Base-by-base conservation (phyloP, 108 stramenopile genomes). In the Conticribra weissflogii region DNA sequence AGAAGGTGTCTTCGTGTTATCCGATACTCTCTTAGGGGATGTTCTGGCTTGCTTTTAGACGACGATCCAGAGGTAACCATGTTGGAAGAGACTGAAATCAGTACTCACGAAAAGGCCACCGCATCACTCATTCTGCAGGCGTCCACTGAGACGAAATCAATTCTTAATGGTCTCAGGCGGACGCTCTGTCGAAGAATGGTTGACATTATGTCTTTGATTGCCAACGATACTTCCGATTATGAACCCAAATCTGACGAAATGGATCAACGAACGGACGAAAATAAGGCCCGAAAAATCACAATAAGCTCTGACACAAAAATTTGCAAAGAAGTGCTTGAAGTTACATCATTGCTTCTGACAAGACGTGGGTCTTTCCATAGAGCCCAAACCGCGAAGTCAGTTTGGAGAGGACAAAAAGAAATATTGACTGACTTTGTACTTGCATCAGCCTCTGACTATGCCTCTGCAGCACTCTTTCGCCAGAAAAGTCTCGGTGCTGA, bases 361-460 rank as follows among this genome's bases (percentile, higher is more conserved):
- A 74, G 89, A 54, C 68, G 94, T 21, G 91, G 94, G 15, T 88
- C 89, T 1, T 57, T 79, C 16, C 85, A 85, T 48, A 78, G 87
- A 32, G 83, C 83, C 1, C 84, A 79, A 50, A 88, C 79, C 54
- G 81, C 66, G 15, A 87, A 82, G 53, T 85, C 85, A 0, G 84
- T 92, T 9, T 95, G 89, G 89, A 87, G 86, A 66, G 86, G 89
- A 22, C 94, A 92, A 44, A 95, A 92, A 51, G 88, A 90, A 50
- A 52, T 91, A 17, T 69, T 86, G 12, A 79, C 76, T 17, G 91
- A 95, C 63, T 89, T 77, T 68, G 74, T 85, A 0, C 67, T 94
- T 47, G 66, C 75, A 27, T 81, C 88, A 2, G 61, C 80, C 61
- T 81, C 77, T 18, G 85, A 90, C 50, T 82, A 87, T 46, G 81